Base-by-base conservation (phyloP, 495 filamentous ascomycete species). In the Neohortaea acidophila region DNA sequence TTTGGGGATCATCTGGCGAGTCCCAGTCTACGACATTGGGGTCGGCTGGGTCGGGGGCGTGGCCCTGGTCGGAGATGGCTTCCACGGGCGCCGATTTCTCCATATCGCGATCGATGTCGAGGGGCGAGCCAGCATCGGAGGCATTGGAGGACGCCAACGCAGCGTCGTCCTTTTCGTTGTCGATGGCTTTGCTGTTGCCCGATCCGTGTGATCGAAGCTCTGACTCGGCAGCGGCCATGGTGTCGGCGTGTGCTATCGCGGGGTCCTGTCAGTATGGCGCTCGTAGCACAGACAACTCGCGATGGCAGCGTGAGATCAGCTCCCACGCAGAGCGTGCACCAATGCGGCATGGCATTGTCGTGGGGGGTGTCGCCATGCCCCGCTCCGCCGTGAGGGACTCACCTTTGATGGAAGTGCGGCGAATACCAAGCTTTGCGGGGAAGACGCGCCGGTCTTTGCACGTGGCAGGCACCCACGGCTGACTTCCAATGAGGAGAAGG, bases 1-100 rank as follows among this genome's bases (percentile, higher is more conserved):
- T 65, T 30, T 43, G 36, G 7, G 60, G 60, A 48, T 64, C 60
- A 24, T 60, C 44, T 23, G 41, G 29, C 15, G 43, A 21, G 35
- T 55, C 51, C 51, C 49, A 59, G n/a, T 50, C 51, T 4, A 60
- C 54, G 10, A 59, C 48, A 35, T 57, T 51, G 8, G 57, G 51
- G 46, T 58, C 50, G 10, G 20, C 13, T 19, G 30, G 22, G n/a
- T 47, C 41, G 2, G 27, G n/a, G n/a, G n/a, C 18, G 12, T 13
- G 17, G n/a, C 3, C 20, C 15, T 37, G 38, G 1, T 36, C 43
- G 44, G 14, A 21, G 19, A 15, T 43, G 21, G 25, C 23, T 18
- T 4, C 12, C 4, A 8, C 21, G 10, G 35, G 39, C 12, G 29
- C 19, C 3, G 10, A 41, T 38, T 49, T 49, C 38, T 49, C 42